Conservation (phyloP, 1,284 basidiomycete genomes). For the Cutaneotrichosporon curvatum region DNA sequence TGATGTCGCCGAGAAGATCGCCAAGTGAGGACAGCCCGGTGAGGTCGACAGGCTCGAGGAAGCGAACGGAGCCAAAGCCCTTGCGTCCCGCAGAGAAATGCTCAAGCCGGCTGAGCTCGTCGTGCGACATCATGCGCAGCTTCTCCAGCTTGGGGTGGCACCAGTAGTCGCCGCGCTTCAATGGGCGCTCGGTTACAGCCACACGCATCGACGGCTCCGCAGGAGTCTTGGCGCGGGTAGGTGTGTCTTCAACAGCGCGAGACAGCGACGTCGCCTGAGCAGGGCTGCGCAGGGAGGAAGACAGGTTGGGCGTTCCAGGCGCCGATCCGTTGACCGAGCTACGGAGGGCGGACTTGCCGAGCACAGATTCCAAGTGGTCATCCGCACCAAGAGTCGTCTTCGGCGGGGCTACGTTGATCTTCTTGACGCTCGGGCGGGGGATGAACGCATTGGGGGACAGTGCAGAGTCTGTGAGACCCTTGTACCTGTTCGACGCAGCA, state of each 20-base stretch:
- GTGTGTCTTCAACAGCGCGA: conserved; percentile 20
- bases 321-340: conserved; percentile 46
- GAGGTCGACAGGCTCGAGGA: conserved; percentile 86
- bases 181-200: conserved; percentile 40
- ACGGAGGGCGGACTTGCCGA: conserved; percentile 40
- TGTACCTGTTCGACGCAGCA: conserved; percentile 39
- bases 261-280: conserved; percentile 49
- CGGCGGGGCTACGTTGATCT: conserved; percentile 73
- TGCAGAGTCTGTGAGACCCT: conserved; percentile 54
- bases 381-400: conserved; percentile 26
- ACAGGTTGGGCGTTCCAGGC: conserved; percentile 41
- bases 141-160: conserved; percentile 66
- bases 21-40: conserved; percentile 74
- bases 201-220: conserved; percentile 25
- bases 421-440: conserved; percentile 82
- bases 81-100: conserved; percentile 81
- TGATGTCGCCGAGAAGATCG: conserved; percentile 75
- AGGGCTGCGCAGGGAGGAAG: conserved; percentile 32
- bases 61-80: conserved; percentile 84
- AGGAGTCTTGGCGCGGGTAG: conserved; percentile 17
- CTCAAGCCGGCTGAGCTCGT: conserved; percentile 60
- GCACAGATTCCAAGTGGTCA: conserved; percentile 40
- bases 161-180: conserved; percentile 83
- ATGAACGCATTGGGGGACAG: conserved; percentile 55
- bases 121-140: conserved; percentile 59